Evolutionary conservation across 306 rosid species (phyloP).

Genomic region (Cicer judaicum): DNA sequence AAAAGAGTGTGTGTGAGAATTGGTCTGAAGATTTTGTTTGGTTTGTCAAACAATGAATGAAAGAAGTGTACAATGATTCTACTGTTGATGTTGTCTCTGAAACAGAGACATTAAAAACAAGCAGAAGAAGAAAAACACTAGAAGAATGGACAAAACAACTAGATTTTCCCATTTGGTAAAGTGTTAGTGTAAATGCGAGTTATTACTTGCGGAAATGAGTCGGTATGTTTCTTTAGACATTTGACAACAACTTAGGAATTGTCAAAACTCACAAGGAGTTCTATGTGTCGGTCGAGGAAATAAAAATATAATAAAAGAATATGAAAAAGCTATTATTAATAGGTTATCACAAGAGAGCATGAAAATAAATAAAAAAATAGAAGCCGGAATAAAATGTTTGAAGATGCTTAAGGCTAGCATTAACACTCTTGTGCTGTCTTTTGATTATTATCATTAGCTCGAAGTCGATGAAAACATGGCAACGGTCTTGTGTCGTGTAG

Average conservation of each 20-base stretch:
- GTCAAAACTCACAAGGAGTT: neutral
- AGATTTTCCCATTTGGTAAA: conserved; percentile 36
- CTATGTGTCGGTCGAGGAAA: neutral
- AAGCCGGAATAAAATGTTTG: neutral
- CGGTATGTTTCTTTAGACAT: neutral
- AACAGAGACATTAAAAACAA: conserved; percentile 37
- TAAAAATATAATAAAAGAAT: neutral
- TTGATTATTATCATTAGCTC: neutral
- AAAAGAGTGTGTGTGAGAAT: conserved; percentile 47
- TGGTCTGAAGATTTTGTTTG: conserved; percentile 43
- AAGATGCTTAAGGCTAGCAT: neutral
- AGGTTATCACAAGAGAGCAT: neutral
- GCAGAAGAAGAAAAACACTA: conserved; percentile 21
- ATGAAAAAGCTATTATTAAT: neutral
- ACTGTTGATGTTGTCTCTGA: conserved; percentile 43
- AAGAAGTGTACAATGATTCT: conserved; percentile 53
- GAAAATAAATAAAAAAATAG: neutral
- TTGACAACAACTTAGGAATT: neutral
- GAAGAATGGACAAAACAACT: neutral
- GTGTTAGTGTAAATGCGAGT: neutral
- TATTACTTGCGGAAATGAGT: neutral
- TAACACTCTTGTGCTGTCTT: neutral
- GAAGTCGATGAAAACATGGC: conserved; percentile 2
- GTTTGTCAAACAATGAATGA: conserved; percentile 60
- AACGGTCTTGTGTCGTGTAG: neutral